phyloP scores from a whole-genome alignment of 306 rosid species.

The Cyamopsis tetragonoloba region DNA sequence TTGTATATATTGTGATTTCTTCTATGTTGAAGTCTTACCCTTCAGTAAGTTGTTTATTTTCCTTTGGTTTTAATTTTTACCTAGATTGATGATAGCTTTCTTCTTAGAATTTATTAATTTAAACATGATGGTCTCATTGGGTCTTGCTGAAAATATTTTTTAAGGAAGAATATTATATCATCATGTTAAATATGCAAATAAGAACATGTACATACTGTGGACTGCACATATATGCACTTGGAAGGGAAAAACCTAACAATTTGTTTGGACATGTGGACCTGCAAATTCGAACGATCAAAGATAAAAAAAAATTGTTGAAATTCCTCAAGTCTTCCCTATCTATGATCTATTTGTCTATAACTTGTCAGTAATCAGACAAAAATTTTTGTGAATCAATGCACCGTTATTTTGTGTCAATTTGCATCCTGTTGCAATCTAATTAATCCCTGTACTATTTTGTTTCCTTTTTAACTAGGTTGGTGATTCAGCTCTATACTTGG shows the following conservation, averaged over 20 bases:
- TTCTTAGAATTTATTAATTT: background rate
- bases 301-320: background rate
- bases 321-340: background rate
- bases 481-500: constrained; percentile 79
- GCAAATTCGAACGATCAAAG: constrained; percentile 10
- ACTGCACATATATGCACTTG: background rate
- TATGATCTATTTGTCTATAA: no score
- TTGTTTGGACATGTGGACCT: background rate
- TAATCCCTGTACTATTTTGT: constrained; percentile 21
- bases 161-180: background rate
- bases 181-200: background rate
- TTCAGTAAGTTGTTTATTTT: constrained; percentile 43
- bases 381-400: background rate
- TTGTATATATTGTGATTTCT: constrained; percentile 61
- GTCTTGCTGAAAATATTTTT: constrained; percentile 11
- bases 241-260: background rate
- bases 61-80: background rate
- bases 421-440: constrained; percentile 13
- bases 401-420: constrained; percentile 2
- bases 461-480: constrained; percentile 61
- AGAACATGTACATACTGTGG: background rate
- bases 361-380: background rate
- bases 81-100: constrained; percentile 18
- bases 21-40: constrained; percentile 92
- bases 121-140: background rate